phyloP scores from a whole-genome alignment of 1,284 basidiomycete genomes.

The Sporisorium scitamineum region DNA sequence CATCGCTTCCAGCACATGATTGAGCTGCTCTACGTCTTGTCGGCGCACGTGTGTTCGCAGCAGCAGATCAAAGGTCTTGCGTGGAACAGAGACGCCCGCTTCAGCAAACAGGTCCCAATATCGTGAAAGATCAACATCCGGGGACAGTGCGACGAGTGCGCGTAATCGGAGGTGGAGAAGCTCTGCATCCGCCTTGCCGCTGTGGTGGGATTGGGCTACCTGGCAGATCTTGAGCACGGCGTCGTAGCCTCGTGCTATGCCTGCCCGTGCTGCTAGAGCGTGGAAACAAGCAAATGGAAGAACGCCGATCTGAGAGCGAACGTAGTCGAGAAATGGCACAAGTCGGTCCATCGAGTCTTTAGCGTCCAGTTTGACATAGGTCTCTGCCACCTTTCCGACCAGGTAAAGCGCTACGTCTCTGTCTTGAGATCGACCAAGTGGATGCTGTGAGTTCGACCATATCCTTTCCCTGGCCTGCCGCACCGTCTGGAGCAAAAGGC shows the following conservation, averaged over 20 bases:
- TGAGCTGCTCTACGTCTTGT: slow-evolving; percentile 32
- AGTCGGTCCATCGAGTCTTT: slow-evolving; percentile 35
- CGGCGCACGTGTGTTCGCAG: slow-evolving; percentile 38
- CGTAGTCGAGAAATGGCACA: slow-evolving; percentile 30
- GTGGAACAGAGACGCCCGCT: slow-evolving; percentile 22
- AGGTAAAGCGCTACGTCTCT: slow-evolving; percentile 27
- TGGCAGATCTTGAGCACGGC: slow-evolving; percentile 33
- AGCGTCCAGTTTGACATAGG: slow-evolving; percentile 32
- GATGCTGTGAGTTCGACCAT: slow-evolving; percentile 19
- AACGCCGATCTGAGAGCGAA: slow-evolving; percentile 15
- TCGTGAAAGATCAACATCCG: slow-evolving; percentile 8
- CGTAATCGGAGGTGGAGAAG: slow-evolving; percentile 41
- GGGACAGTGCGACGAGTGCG: slow-evolving; percentile 29
- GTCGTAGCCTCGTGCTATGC: slow-evolving; percentile 22
- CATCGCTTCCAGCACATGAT: slow-evolving; percentile 41
- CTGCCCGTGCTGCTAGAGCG: slow-evolving; percentile 24
- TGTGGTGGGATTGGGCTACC: slow-evolving; percentile 23
- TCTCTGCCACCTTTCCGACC: slow-evolving; percentile 35
- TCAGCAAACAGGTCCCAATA: slow-evolving; percentile 21
- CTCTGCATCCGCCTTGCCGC: slow-evolving; percentile 30
- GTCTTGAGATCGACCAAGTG: slow-evolving; percentile 3
- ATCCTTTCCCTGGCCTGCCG: slow-evolving; percentile 27
- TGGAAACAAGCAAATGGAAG: slow-evolving; percentile 37
- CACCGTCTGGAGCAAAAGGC: slow-evolving; percentile 20
- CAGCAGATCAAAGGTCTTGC: slow-evolving; percentile 45